Percentiles rank a stretch among this genome's conserved stretches.
Evolutionary conservation across 2,329 filamentous ascomycete genomes (phyloP).

Genomic region (Hymenoscyphus salicellus): DNA sequence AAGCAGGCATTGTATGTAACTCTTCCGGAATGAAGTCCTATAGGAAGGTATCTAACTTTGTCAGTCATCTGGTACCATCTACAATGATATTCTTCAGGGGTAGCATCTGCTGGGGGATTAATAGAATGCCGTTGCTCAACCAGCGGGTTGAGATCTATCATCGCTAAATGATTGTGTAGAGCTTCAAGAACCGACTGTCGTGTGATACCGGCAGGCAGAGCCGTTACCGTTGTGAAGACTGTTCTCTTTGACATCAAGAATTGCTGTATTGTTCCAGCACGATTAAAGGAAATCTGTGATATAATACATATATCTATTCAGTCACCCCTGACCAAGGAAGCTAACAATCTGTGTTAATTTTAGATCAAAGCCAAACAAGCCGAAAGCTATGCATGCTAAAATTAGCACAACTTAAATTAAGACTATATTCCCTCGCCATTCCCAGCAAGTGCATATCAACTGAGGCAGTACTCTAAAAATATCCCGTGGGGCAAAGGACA

Average conservation of each 20-base stretch:
- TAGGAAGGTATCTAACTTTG: constrained; percentile 70
- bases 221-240: constrained; percentile 76
- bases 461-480: too few relatives aligned
- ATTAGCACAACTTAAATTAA: too few relatives aligned
- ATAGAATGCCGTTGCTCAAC: constrained; percentile 70
- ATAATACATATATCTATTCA: too few relatives aligned
- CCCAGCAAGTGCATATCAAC: too few relatives aligned
- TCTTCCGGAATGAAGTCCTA: constrained; percentile 57
- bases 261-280: too few relatives aligned
- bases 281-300: too few relatives aligned
- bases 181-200: constrained; percentile 70
- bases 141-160: constrained; percentile 85
- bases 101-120: constrained; percentile 62
- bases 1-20: constrained; percentile 80
- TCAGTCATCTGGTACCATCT: constrained; percentile 81
- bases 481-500: too few relatives aligned
- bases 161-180: constrained; percentile 73
- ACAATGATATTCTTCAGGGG: constrained; percentile 67
- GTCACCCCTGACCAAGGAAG: too few relatives aligned
- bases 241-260: constrained; percentile 38
- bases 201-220: constrained; percentile 65
- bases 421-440: too few relatives aligned
- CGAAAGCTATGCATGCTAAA: too few relatives aligned
- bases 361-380: too few relatives aligned
- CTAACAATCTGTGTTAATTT: too few relatives aligned